Base-by-base conservation (phyloP, 1,139 yeast genomes). In the Komagataea norvegica region DNA sequence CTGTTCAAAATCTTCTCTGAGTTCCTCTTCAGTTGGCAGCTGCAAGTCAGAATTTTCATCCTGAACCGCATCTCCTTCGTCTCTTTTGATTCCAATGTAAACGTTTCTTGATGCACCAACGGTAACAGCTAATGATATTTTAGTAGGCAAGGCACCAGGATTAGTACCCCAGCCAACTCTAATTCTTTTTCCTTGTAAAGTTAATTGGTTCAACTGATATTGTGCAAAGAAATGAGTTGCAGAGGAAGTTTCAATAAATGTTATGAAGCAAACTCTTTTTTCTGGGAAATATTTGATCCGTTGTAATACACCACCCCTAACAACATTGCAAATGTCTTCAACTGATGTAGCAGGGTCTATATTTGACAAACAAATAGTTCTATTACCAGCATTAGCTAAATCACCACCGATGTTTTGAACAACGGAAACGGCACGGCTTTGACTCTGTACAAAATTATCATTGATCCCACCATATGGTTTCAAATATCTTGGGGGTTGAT, bases 101-200 rank as follows among this genome's bases (percentile, higher is more conserved):
- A 84, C 81, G 56, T 84, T 84, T 65, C 94, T 74, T 41, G 84
- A 77, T 4, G 91, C 93, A 31, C 94, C 94, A 55, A 79, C 75
- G 4, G 87, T 80, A 13, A 83, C 91, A 1, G 91, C 91, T 47
- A 84, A 66, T 21, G 85, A 74, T 43, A 84, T 72, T 8, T 85
- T 79, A 52, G 79, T 81, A 11, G 87, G 80, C 48, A 84, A 64
- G 1, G 86, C 79, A 5, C 93, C 93, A 3, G 85, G 74, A 56
- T 82, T 88, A 54, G 80, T 79, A 37, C 93, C 94, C 94, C 94
- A 84, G 7, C 93, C 93, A 46, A 83, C 80, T 59, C 79, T 82
- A 43, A 82, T 70, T 56, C 83, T 74, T 52, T 85, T 68, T 49
- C 81, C 81, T 55, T 81, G 87, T 39, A 83, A 71, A n/a, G 83